Evolutionary conservation across 163 green algal species (phyloP).

Genomic region (Volvox carteri): DNA sequence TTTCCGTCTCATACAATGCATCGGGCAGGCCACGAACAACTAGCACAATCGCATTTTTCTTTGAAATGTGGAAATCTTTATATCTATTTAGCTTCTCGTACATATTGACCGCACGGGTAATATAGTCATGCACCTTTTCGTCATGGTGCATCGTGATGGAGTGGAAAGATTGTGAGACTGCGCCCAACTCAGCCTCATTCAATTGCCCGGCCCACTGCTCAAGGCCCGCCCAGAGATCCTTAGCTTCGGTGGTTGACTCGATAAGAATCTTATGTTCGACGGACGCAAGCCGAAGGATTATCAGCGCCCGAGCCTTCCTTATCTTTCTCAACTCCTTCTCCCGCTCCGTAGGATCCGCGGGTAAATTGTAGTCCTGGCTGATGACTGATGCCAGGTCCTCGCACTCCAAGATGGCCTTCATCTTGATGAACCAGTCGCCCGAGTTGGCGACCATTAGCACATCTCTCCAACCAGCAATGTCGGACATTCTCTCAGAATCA

Average conservation of each 20-base stretch:
- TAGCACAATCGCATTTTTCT: neutral
- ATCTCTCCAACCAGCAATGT: neutral
- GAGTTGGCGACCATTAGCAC: neutral
- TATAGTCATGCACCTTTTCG: slow-evolving; percentile 1
- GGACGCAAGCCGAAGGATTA: neutral
- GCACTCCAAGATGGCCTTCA: neutral
- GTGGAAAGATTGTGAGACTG: neutral
- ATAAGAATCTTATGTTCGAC: neutral
- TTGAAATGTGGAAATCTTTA: no score
- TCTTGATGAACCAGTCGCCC: neutral
- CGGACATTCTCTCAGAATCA: neutral
- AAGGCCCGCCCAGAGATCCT: neutral
- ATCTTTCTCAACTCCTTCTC: neutral
- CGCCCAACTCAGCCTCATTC: neutral
- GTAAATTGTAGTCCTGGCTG: neutral
- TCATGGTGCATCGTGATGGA: neutral
- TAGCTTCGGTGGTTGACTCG: neutral
- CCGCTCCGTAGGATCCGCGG: no score
- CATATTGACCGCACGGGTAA: neutral
- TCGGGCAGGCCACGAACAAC: neutral
- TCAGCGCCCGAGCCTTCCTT: neutral
- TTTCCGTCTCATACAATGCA: neutral
- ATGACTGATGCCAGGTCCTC: neutral
- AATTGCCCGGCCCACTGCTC: neutral
- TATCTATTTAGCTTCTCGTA: neutral